Evolutionary conservation across 352 stramenopile species (phyloP).

Genomic region (Globisporangium abappressorium): DNA sequence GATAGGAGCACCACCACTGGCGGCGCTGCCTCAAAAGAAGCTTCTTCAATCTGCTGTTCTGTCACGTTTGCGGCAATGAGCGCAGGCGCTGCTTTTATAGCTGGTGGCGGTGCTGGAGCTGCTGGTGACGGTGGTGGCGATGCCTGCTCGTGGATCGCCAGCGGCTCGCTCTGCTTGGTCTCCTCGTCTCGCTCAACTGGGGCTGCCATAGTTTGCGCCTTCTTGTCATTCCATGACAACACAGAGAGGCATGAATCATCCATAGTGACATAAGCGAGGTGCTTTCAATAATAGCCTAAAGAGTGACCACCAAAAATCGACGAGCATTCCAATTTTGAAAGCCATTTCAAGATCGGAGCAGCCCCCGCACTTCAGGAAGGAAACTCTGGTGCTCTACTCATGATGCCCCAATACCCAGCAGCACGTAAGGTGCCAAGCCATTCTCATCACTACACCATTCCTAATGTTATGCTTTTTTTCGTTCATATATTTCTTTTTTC

Average conservation of each 20-base stretch:
- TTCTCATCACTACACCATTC: neutral
- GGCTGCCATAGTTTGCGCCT: no score
- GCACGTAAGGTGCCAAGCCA: no score
- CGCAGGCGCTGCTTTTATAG: neutral
- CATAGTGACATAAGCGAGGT: no score
- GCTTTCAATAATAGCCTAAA: no score
- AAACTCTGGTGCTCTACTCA: no score
- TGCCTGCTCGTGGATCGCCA: neutral
- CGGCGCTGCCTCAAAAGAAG: neutral
- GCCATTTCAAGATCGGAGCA: no score
- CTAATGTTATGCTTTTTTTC: neutral
- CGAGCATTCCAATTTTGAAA: no score
- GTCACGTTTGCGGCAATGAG: constrained; percentile 11
- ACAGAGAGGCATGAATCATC: no score
- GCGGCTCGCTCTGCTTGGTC: constrained; percentile 17
- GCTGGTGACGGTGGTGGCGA: neutral
- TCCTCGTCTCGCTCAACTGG: constrained; percentile 3
- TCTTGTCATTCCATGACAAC: no score
- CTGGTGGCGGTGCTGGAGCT: neutral
- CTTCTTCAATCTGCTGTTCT: constrained; percentile 14
- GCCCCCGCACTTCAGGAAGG: no score
- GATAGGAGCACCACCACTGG: neutral
- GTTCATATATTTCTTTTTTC: constrained; percentile 1
- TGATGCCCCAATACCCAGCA: no score
- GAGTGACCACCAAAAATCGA: no score